phyloP scores from a whole-genome alignment of 495 filamentous ascomycete species.

The Trichoderma asperelloides region DNA sequence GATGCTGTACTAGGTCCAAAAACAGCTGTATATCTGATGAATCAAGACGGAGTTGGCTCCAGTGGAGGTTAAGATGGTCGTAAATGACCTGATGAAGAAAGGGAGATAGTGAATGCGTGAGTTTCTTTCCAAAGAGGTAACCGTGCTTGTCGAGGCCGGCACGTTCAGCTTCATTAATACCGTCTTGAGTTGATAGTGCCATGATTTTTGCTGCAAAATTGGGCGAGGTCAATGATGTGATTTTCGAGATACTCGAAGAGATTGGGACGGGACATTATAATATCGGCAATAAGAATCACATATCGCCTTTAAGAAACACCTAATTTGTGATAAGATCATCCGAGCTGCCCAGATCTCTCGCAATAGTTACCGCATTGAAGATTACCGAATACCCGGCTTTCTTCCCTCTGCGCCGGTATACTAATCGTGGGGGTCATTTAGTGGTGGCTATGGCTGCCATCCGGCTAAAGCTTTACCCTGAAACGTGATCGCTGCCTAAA shows the following conservation, averaged over 20 bases:
- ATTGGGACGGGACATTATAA: background rate
- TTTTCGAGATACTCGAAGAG: background rate
- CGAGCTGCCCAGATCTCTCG: background rate
- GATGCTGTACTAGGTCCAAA: conserved; percentile 23
- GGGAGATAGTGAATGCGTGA: conserved; percentile 60
- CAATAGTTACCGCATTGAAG: background rate
- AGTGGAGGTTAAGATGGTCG: conserved; percentile 46
- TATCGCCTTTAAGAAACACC: background rate
- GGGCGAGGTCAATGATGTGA: background rate
- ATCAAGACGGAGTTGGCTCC: conserved; percentile 51
- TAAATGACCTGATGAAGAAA: conserved; percentile 61
- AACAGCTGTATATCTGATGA: conserved; percentile 39
- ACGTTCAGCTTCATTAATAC: background rate
- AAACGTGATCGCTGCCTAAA: background rate
- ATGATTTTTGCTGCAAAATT: background rate
- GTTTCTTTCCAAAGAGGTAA: conserved; percentile 47
- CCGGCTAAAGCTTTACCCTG: conserved; percentile 4
- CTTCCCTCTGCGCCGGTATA: background rate
- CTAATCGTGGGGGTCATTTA: background rate
- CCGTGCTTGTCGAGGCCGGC: conserved; percentile 32
- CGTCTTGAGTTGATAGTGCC: background rate
- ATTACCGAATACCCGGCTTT: background rate
- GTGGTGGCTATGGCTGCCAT: background rate
- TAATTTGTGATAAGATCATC: background rate
- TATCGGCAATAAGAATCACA: background rate